Conservation (phyloP, 441 rosid species). For the Francoa sonchifolia region DNA sequence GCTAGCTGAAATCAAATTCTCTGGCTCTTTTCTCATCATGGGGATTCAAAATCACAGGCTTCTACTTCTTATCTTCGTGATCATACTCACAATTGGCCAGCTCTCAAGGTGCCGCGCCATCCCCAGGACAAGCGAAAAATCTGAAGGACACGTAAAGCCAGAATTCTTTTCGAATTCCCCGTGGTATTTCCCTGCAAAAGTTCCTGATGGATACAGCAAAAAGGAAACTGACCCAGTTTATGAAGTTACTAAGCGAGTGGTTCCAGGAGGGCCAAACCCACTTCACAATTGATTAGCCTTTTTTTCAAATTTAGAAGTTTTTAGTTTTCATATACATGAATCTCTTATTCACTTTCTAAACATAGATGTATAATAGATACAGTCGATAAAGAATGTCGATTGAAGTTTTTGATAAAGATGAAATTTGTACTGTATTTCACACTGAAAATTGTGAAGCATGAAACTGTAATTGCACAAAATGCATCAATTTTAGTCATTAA, state of each 20-base stretch:
- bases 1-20: not conserved
- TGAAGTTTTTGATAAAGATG: conserved; percentile 1
- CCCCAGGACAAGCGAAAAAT: conserved; percentile 11
- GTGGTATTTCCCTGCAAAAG: conserved; percentile 21
- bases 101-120: conserved; percentile 25
- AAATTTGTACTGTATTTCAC: not conserved
- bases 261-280: conserved; percentile 40
- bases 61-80: conserved; percentile 15
- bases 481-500: not conserved
- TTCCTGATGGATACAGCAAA: conserved; percentile 15
- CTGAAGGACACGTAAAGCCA: conserved; percentile 5
- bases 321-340: conserved; percentile 5
- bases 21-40: conserved; percentile 18
- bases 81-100: conserved; percentile 19
- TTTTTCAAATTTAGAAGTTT: not conserved
- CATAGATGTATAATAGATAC: conserved; percentile 15
- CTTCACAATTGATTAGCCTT: conserved; percentile 33
- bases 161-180: conserved; percentile 8
- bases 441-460: not conserved
- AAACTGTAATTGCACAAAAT: too few species aligned
- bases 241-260: conserved; percentile 28
- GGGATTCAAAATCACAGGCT: conserved; percentile 14
- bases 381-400: conserved; percentile 9
- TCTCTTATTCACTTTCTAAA: not conserved
- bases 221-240: conserved; percentile 17